Percentiles rank a stretch among this genome's conserved stretches.
Conservation (phyloP, 169 alveolate genomes). For the Miamiensis avidus region DNA sequence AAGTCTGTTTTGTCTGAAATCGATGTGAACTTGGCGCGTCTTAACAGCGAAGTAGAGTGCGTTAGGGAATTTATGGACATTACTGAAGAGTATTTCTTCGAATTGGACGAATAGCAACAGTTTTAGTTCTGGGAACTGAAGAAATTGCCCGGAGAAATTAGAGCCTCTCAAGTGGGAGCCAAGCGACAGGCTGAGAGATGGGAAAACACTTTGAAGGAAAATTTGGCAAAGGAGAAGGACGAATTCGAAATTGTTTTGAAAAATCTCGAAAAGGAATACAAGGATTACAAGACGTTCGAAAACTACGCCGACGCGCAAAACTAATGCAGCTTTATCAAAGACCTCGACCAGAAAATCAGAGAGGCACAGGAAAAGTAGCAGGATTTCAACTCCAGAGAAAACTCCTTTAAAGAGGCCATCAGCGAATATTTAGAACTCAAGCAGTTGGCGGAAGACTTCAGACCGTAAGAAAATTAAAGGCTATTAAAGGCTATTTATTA, state of each 20-base stretch:
- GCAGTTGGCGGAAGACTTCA: slow-evolving; percentile 37
- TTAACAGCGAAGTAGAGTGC: slow-evolving; percentile 59
- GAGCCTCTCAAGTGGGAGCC: slow-evolving; percentile 24
- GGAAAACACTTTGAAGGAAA: slow-evolving; percentile 55
- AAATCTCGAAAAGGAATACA: slow-evolving; percentile 30
- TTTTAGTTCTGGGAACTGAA: slow-evolving; percentile 48
- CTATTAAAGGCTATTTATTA: too few species aligned
- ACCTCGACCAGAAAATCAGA: slow-evolving; percentile 44
- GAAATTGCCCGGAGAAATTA: slow-evolving; percentile 54
- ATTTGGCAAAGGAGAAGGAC: slow-evolving; percentile 59
- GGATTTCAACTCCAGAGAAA: slow-evolving; percentile 65
- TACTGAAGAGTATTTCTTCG: slow-evolving; percentile 53
- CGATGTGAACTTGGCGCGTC: slow-evolving; percentile 21
- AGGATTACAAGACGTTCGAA: slow-evolving; percentile 52
- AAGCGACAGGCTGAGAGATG: slow-evolving; percentile 53
- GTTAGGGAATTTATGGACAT: slow-evolving; percentile 52
- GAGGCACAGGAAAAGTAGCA: slow-evolving; percentile 48
- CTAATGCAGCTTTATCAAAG: slow-evolving; percentile 44
- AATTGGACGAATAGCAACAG: slow-evolving; percentile 40
- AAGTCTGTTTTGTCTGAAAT: not conserved
- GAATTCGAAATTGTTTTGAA: slow-evolving; percentile 46
- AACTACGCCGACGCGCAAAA: slow-evolving; percentile 47
- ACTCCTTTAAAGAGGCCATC: slow-evolving; percentile 33
- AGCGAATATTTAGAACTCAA: slow-evolving; percentile 60
- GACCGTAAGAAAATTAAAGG: too few species aligned